A percentile compares a stretch with the other conserved stretches of the same genome.
phyloP scores from a whole-genome alignment of 306 rosid species.

The Citrullus mucosospermus region DNA sequence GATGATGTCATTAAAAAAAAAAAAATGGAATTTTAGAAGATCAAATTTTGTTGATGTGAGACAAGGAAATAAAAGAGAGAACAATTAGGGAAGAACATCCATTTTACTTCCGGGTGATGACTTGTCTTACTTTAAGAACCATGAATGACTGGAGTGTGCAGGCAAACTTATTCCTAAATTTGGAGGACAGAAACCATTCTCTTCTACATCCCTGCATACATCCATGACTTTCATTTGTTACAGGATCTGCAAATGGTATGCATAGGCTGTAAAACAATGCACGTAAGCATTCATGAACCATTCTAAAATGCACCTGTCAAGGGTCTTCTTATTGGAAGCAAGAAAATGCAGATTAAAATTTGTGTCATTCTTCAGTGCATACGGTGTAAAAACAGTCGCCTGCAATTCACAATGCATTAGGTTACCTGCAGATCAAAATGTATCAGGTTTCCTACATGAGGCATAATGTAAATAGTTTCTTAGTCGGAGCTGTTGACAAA shows the following conservation, averaged over 20 bases:
- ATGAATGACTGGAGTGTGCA: conserved; percentile 58
- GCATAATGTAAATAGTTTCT: background rate
- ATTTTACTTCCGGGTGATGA: background rate
- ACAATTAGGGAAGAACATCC: background rate
- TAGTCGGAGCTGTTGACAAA: background rate
- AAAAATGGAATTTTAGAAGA: conserved; percentile 7
- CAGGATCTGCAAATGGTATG: background rate
- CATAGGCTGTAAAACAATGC: conserved; percentile 3
- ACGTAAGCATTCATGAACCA: conserved; percentile 4
- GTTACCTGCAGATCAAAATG: conserved; percentile 13
- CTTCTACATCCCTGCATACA: conserved; percentile 46
- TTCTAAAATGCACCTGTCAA: conserved; percentile 39
- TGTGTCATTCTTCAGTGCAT: conserved; percentile 64
- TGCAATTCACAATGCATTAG: conserved; percentile 23
- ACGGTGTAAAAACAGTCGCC: conserved; percentile 79
- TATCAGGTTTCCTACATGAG: background rate
- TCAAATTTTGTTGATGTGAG: background rate
- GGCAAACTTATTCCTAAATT: conserved; percentile 62
- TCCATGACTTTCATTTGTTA: conserved; percentile 13
- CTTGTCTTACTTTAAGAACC: conserved; percentile 73
- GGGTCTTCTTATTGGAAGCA: conserved; percentile 44
- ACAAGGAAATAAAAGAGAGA: conserved; percentile 10
- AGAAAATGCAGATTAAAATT: conserved; percentile 53
- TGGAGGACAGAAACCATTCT: conserved; percentile 30
- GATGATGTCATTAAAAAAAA: conserved; percentile 13